Conservation (phyloP, 805 yeast genomes). For the Candida dendrica region DNA sequence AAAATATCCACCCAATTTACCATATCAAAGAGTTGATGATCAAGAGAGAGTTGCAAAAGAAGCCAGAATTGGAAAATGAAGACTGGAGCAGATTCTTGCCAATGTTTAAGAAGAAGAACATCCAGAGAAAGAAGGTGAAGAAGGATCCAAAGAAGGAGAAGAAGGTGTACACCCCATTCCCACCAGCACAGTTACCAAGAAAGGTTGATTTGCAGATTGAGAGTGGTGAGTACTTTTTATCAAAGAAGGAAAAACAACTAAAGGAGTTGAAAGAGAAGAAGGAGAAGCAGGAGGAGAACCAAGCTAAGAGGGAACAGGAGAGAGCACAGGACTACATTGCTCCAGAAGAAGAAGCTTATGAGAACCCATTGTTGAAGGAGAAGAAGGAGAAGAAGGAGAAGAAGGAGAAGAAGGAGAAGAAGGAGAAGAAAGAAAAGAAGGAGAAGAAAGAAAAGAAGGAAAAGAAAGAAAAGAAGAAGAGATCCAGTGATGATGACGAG, state of each 20-base stretch:
- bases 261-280: slow-evolving; percentile 70
- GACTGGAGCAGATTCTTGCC: slow-evolving; percentile 97
- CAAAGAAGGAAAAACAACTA: slow-evolving; percentile 71
- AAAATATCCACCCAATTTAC: slow-evolving; percentile 93
- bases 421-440: slow-evolving; percentile 21
- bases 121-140: slow-evolving; percentile 85
- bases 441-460: slow-evolving; percentile 21
- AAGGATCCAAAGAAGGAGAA: slow-evolving; percentile 43
- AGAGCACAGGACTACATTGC: slow-evolving; percentile 76
- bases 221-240: slow-evolving; percentile 95
- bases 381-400: slow-evolving; percentile 23
- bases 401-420: slow-evolving; percentile 19
- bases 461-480: slow-evolving; percentile 21
- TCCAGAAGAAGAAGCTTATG: slow-evolving; percentile 67
- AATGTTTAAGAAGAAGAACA: slow-evolving; percentile 92
- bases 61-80: slow-evolving; percentile 91
- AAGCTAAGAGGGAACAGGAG: slow-evolving; percentile 58
- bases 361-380: slow-evolving; percentile 30
- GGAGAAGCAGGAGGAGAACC: slow-evolving; percentile 67
- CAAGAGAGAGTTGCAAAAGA: slow-evolving; percentile 88
- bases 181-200: slow-evolving; percentile 95
- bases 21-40: slow-evolving; percentile 97
- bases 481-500: slow-evolving; percentile 18
- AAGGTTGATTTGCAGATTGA: slow-evolving; percentile 96
- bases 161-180: slow-evolving; percentile 96